Conservation (phyloP, 108 stramenopile genomes). For the Conticribra guillardii region DNA sequence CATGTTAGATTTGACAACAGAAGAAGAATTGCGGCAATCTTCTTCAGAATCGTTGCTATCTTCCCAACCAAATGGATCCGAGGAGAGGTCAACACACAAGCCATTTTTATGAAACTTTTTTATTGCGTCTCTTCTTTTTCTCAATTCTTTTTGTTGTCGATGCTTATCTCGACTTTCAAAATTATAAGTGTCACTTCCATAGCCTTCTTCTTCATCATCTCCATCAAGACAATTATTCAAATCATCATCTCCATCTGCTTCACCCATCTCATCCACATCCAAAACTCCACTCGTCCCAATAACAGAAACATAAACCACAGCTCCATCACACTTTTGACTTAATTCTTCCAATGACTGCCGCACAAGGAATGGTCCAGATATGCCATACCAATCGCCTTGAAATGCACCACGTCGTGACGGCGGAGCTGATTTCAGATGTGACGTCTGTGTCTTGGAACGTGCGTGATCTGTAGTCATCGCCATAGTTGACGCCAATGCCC, state of each 20-base stretch:
- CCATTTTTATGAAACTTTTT: constrained; percentile 21
- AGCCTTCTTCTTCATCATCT: constrained; percentile 1
- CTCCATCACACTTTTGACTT: constrained; percentile 30
- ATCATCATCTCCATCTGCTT: not conserved
- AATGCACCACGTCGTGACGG: not conserved
- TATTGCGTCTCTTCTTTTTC: constrained; percentile 4
- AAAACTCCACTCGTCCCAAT: constrained; percentile 22
- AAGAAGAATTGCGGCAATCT: not conserved
- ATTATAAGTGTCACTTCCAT: not conserved
- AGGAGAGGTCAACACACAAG: constrained; percentile 33
- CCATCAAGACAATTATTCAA: not conserved
- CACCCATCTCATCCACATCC: constrained; percentile 13
- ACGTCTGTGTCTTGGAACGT: constrained; percentile 1
- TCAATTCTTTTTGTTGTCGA: not conserved
- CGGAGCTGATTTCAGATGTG: not conserved
- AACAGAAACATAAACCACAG: constrained; percentile 34
- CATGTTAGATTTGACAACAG: constrained; percentile 17
- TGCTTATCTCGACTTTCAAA: too few species aligned
- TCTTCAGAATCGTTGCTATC: constrained; percentile 4
- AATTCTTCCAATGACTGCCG: constrained; percentile 32
- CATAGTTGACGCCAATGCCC: constrained; percentile 24
- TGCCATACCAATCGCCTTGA: constrained; percentile 24
- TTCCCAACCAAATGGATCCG: constrained; percentile 43
- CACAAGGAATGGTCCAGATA: constrained; percentile 30
- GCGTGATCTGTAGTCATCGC: not conserved